Evolutionary conservation across 2,329 filamentous ascomycete species (phyloP).

Genomic region (Exophiala mesophila): DNA sequence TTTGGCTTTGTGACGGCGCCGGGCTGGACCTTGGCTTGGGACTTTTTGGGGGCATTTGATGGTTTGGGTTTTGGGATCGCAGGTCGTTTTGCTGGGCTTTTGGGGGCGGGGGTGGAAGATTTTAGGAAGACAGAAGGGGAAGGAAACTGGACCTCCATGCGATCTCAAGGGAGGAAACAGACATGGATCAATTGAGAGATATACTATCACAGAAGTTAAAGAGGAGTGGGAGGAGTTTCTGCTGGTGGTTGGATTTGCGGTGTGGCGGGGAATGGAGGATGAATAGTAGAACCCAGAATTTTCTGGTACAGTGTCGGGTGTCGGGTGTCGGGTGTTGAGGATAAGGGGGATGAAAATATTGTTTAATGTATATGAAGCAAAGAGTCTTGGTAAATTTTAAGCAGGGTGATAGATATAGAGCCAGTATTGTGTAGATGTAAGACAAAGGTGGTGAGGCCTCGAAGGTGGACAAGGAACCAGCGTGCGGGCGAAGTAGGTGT

Average conservation of each 20-base stretch:
- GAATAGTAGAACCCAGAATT: too few species aligned
- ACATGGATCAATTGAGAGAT: constrained; percentile 18
- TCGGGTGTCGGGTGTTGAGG: too few species aligned
- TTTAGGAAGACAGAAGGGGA: constrained; percentile 53
- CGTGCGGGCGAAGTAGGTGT: neutral
- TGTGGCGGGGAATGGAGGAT: too few species aligned
- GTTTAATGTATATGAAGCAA: too few species aligned
- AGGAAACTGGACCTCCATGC: constrained; percentile 58
- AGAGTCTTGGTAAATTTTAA: too few species aligned
- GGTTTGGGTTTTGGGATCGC: constrained; percentile 22
- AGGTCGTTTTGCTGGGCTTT: constrained; percentile 26
- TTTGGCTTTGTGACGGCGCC: constrained; percentile 55
- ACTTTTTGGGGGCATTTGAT: constrained; percentile 27
- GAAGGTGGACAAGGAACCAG: neutral
- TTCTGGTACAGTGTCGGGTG: too few species aligned
- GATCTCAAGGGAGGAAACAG: constrained; percentile 12
- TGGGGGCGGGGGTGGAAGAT: constrained; percentile 33
- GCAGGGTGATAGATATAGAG: too few species aligned
- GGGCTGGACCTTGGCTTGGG: constrained; percentile 25
- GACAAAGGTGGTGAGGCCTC: too few species aligned
- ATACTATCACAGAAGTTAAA: neutral
- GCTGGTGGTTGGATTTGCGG: too few species aligned
- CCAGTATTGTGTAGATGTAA: too few species aligned
- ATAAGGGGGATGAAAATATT: too few species aligned
- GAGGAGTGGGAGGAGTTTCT: too few species aligned